phyloP scores from a whole-genome alignment of 2,329 filamentous ascomycete genomes.

The Pseudogymnoascus verrucosus region DNA sequence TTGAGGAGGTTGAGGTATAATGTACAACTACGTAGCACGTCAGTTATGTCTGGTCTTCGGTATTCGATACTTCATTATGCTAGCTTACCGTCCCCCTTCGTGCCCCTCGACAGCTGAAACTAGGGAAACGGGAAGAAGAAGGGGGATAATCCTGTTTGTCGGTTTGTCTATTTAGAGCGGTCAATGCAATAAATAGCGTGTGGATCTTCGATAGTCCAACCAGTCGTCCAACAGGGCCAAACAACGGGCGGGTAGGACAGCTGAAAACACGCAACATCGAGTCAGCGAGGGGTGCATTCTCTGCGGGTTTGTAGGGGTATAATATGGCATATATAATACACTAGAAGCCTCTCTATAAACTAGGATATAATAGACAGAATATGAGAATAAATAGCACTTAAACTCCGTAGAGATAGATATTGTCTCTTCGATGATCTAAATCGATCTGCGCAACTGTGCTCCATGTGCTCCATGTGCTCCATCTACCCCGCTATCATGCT shows the following conservation, averaged over 20 bases:
- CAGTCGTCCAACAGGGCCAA: no score
- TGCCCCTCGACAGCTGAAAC: constrained; percentile 1
- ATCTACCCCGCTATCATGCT: background rate
- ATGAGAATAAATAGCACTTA: background rate
- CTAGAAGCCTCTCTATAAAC: background rate
- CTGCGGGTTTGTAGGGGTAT: background rate
- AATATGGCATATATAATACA: background rate
- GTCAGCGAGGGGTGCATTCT: background rate
- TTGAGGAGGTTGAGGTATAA: no score
- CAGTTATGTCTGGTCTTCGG: background rate
- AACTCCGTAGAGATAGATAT: background rate
- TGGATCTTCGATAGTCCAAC: background rate
- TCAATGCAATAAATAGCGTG: background rate
- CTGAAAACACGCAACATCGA: background rate
- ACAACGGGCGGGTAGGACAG: no score
- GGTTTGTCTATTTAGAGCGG: background rate
- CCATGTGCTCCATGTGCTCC: no score
- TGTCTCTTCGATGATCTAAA: background rate
- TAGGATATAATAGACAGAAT: background rate
- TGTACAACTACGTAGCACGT: background rate
- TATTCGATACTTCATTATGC: background rate
- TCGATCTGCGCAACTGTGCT: background rate
- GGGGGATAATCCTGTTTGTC: background rate
- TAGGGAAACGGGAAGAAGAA: background rate
- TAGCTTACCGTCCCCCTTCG: background rate